phyloP scores from a whole-genome alignment of 1,139 yeast genomes.

The Pichia sp. region DNA sequence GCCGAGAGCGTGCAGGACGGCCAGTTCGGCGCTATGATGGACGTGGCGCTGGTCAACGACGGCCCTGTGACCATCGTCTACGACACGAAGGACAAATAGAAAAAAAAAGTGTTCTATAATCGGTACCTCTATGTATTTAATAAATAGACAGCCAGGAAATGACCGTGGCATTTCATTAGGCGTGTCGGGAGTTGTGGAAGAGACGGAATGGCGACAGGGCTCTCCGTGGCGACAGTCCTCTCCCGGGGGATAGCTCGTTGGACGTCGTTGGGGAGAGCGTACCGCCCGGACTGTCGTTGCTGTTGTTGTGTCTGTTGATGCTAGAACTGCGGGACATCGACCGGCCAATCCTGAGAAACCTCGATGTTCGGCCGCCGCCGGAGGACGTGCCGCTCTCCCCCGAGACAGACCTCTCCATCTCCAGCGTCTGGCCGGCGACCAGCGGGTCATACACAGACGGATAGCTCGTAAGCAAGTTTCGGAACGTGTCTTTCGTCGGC shows the following conservation, averaged over 20 bases:
- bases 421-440: conserved; percentile 5
- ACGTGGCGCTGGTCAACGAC: conserved; percentile 76
- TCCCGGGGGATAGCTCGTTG: conserved; percentile 17
- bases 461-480: conserved; percentile 12
- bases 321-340: conserved; percentile 20
- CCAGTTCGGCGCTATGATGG: conserved; percentile 96
- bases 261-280: conserved; percentile 7
- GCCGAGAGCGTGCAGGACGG: conserved; percentile 74
- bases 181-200: conserved; percentile 5
- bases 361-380: conserved; percentile 20
- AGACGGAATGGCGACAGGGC: conserved; percentile 30
- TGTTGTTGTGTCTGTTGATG: conserved; percentile 13
- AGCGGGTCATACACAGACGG: conserved; percentile 19
- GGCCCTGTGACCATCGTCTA: conserved; percentile 76
- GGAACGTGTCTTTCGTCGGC: conserved; percentile 5
- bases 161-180: too few relatives aligned
- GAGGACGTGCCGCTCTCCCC: not conserved
- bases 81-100: conserved; percentile 48
- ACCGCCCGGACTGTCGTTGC: not conserved
- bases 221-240: conserved; percentile 28
- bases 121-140: too few relatives aligned
- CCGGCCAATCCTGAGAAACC: conserved; percentile 25
- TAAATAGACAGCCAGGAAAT: too few relatives aligned
- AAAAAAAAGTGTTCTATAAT: not conserved
- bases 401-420: conserved; percentile 15